Evolutionary conservation across 176 grass and related monocot genomes (phyloP).

Genomic region (Poa pratensis): DNA sequence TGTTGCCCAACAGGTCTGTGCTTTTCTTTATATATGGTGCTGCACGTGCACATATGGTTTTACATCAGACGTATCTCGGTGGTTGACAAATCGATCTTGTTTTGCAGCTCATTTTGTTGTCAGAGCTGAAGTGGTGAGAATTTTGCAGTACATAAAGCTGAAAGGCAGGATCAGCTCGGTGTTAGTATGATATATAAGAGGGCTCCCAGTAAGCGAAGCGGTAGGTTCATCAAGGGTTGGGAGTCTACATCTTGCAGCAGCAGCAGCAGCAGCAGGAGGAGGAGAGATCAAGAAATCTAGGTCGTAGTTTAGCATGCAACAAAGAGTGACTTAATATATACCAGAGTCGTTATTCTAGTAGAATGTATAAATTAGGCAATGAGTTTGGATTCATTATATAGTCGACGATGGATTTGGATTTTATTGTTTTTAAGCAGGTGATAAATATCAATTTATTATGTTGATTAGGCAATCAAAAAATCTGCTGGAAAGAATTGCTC

Average conservation of each 20-base stretch:
- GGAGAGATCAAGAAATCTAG: constrained; percentile 34
- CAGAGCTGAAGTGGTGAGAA: constrained; percentile 57
- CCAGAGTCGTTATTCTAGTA: constrained; percentile 26
- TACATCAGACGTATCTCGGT: constrained; percentile 21
- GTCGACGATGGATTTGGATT: constrained; percentile 9
- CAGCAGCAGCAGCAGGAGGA: background rate
- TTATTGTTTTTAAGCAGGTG: constrained; percentile 23
- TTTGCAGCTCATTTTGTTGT: constrained; percentile 95
- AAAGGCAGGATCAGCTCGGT: constrained; percentile 31
- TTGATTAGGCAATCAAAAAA: background rate
- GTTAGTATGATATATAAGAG: constrained; percentile 17
- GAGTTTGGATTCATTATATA: constrained; percentile 33
- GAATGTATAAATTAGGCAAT: constrained; percentile 51
- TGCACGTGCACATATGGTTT: constrained; percentile 20
- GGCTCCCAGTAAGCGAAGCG: constrained; percentile 27
- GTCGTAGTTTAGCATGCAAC: constrained; percentile 20
- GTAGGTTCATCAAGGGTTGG: constrained; percentile 6
- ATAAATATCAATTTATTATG: constrained; percentile 18
- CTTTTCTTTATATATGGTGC: constrained; percentile 34
- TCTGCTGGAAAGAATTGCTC: constrained; percentile 14
- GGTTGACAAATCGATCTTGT: constrained; percentile 18
- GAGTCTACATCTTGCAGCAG: constrained; percentile 8
- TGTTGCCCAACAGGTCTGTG: constrained; percentile 80
- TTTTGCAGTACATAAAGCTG: constrained; percentile 42
- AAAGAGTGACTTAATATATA: constrained; percentile 17